Base-by-base conservation (phyloP, 108 stramenopile species). In the Skeletonema potamos region DNA sequence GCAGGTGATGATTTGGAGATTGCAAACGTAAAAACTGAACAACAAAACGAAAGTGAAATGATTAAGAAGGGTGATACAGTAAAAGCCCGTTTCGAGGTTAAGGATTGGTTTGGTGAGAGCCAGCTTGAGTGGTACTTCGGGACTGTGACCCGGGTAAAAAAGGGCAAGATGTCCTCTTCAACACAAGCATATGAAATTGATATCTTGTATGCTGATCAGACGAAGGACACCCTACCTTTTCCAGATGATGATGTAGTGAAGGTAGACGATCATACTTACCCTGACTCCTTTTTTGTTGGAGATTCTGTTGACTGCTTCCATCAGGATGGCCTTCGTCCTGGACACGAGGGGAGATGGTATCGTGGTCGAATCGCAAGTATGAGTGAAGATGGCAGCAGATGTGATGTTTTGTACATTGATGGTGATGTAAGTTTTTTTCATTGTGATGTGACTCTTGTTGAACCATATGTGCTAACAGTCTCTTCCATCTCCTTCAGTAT, bases 331-430 rank as follows among this genome's bases (percentile, higher is more conserved):
- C 22, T 7, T 20, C 18, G 48, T 9, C 48, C 48, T 9, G 54
- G 28, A 12, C 10, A 30, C 0, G 27, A 60, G 12, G 66, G 65
- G 27, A 51, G 29, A 13, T 80, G 79, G 79, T 76, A 58, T 66
- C 80, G 76, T 43, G 80, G 80, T 12, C 62, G 80, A 11, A 30
- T 81, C 41, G 46, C 75, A 9, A 54, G 54, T 64, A 62, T 79
- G 17, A 68, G 58, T 27, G 67, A 68, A 1, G 72, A 79, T 58
- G 71, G 78, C 9, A 64, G 34, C 11, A 57, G 13, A 1, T 79
- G 78, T 68, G 62, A 79, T 51, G 61, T 79, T 2, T 8, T 72
- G 12, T 79, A 79, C 63, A 46, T 73, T 58, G 78, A 79, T 58
- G 33, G 22, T 30, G 70, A 78, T 66, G 77, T 78, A 54, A 78